Evolutionary conservation across 2,329 filamentous ascomycete species (phyloP).

Genomic region (Fusarium brevicatenulatum): DNA sequence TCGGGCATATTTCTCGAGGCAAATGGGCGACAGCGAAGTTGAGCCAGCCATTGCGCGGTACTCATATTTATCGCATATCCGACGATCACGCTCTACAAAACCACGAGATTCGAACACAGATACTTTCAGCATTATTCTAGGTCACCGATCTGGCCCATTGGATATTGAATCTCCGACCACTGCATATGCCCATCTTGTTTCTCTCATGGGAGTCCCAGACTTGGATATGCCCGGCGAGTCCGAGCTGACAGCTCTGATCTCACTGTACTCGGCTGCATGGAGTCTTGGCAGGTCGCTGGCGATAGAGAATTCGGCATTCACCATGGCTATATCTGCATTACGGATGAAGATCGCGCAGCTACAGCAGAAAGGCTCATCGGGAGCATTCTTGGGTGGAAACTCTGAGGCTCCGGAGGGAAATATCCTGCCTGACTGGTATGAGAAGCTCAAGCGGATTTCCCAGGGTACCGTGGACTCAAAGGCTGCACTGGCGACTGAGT

Average conservation of each 20-base stretch:
- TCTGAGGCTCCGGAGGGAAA: too few relatives aligned
- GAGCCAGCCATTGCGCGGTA: not conserved
- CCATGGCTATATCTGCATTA: not conserved
- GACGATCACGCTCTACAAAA: not conserved
- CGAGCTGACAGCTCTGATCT: not conserved
- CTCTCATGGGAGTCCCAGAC: not conserved
- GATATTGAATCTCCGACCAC: not conserved
- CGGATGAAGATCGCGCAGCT: not conserved
- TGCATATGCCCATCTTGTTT: not conserved
- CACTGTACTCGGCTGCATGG: not conserved
- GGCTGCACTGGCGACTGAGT: too few relatives aligned
- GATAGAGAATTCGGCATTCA: not conserved
- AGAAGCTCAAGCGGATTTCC: too few relatives aligned
- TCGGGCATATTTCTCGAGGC: not conserved
- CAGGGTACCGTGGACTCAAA: too few relatives aligned
- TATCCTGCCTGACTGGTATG: too few relatives aligned
- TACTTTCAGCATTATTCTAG: not conserved
- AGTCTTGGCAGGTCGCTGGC: not conserved
- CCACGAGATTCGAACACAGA: not conserved
- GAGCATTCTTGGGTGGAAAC: too few relatives aligned
- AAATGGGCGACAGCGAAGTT: not conserved
- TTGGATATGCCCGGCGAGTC: not conserved
- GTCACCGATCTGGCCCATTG: not conserved
- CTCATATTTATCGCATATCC: not conserved
- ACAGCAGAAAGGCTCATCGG: too few relatives aligned